A percentile compares a stretch with the other conserved stretches of the same genome.
phyloP scores from a whole-genome alignment of 176 grass and related monocot species.

The bread wheat (Triticum aestivum) region DNA sequence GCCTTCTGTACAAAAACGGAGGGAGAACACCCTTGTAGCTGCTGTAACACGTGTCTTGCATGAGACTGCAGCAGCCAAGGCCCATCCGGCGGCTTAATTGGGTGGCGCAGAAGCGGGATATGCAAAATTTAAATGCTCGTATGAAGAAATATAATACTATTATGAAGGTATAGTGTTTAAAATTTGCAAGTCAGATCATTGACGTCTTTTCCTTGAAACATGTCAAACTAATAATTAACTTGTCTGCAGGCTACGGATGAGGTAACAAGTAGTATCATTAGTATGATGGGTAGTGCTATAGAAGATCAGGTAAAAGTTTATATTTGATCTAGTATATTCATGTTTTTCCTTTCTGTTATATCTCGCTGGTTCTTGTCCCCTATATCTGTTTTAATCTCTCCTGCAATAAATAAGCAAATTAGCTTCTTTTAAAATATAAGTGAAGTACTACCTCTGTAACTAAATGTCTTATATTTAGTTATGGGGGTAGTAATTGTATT shows the following conservation, averaged over 20 bases:
- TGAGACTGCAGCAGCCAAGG: background rate
- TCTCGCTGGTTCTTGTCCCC: background rate
- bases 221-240: background rate
- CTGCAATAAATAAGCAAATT: background rate
- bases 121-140: background rate
- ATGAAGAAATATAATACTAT: background rate
- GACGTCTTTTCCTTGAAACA: background rate
- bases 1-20: too few species aligned
- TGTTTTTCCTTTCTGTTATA: background rate
- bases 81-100: background rate
- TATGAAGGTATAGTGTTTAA: background rate
- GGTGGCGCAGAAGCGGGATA: background rate
- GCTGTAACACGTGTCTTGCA: background rate
- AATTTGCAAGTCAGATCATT: background rate
- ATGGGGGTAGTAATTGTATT: background rate
- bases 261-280: background rate
- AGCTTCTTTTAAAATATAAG: background rate
- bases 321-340: background rate
- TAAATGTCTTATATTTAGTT: too few species aligned
- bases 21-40: background rate
- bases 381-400: background rate
- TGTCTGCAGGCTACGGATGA: background rate
- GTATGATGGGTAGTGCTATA: background rate
- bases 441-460: too few species aligned
- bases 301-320: background rate